A percentile compares a stretch with the other conserved stretches of the same genome.
Conservation (phyloP, 331 rosid genomes). For the Acacia concinna region DNA sequence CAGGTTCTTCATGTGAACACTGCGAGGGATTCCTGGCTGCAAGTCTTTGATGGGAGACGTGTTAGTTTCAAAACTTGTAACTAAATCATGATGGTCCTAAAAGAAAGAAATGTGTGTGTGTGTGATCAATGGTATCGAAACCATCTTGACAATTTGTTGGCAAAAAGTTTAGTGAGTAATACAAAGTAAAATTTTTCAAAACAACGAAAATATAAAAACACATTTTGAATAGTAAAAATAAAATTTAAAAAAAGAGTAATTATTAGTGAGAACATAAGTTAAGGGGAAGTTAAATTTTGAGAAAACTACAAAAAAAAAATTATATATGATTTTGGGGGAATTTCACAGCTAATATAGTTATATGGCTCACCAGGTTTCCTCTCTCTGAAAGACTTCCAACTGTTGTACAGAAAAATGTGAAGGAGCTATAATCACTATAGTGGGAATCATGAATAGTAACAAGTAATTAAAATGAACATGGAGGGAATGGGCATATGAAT, state of each 20-base stretch:
- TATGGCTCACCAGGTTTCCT: conserved; percentile 39
- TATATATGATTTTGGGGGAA: not conserved
- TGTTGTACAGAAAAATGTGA: conserved; percentile 1
- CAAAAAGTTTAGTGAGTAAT: not conserved
- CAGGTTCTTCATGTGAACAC: conserved; percentile 61
- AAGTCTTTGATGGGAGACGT: conserved; percentile 32
- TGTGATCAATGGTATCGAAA: not conserved
- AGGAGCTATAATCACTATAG: not conserved
- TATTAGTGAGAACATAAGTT: not conserved
- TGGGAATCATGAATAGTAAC: not conserved
- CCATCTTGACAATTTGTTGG: not conserved
- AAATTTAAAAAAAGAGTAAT: not conserved
- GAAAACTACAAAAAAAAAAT: not conserved
- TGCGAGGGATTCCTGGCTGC: conserved; percentile 53
- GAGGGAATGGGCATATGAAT: not conserved
- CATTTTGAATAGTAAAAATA: not conserved
- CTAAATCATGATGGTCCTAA: not conserved
- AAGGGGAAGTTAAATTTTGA: not conserved
- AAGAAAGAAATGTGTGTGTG: not conserved
- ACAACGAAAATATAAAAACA: not conserved
- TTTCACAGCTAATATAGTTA: not conserved
- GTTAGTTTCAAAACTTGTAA: not conserved
- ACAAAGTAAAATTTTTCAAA: not conserved
- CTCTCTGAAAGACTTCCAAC: conserved; percentile 35
- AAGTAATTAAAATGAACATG: not conserved